phyloP scores from a whole-genome alignment of 306 rosid genomes.

The Aeschynomene evenia region DNA sequence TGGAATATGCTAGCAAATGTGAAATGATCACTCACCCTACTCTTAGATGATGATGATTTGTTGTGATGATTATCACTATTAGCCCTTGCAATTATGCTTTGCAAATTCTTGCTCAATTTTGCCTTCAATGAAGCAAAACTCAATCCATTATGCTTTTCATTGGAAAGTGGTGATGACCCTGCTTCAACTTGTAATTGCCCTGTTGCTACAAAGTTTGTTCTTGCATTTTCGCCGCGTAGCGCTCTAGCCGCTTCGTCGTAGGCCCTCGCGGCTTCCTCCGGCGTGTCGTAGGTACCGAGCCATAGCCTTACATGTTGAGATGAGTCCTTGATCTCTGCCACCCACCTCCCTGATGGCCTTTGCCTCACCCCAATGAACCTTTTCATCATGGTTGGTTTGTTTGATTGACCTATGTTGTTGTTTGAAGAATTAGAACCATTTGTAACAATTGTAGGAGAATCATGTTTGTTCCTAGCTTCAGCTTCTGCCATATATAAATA shows the following conservation, averaged over 20 bases:
- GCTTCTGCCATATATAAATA: conserved; percentile 51
- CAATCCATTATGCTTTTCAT: conserved; percentile 43
- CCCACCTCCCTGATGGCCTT: conserved; percentile 94
- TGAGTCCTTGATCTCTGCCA: conserved; percentile 93
- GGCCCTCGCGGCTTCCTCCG: conserved; percentile 90
- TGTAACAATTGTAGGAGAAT: conserved; percentile 3
- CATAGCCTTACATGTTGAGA: conserved; percentile 84
- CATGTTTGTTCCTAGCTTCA: conserved; percentile 50
- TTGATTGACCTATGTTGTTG: conserved; percentile 21
- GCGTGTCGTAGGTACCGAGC: conserved; percentile 92
- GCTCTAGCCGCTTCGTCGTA: conserved; percentile 91
- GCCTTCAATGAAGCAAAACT: conserved; percentile 79
- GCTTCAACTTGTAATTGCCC: too few relatives aligned
- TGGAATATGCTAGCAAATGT: conserved; percentile 83
- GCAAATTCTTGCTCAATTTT: conserved; percentile 76
- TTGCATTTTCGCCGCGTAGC: conserved; percentile 74
- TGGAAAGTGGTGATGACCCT: conserved; percentile 4
- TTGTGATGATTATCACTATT: conserved; percentile 46
- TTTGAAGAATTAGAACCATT: neutral
- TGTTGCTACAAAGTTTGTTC: conserved; percentile 65
- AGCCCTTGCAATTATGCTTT: conserved; percentile 69
- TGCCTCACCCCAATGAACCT: conserved; percentile 86
- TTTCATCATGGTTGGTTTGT: conserved; percentile 33
- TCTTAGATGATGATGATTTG: conserved; percentile 51
- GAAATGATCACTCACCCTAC: conserved; percentile 87